Conservation (phyloP, 2,329 filamentous ascomycete genomes). For the Xylaria polymorpha region DNA sequence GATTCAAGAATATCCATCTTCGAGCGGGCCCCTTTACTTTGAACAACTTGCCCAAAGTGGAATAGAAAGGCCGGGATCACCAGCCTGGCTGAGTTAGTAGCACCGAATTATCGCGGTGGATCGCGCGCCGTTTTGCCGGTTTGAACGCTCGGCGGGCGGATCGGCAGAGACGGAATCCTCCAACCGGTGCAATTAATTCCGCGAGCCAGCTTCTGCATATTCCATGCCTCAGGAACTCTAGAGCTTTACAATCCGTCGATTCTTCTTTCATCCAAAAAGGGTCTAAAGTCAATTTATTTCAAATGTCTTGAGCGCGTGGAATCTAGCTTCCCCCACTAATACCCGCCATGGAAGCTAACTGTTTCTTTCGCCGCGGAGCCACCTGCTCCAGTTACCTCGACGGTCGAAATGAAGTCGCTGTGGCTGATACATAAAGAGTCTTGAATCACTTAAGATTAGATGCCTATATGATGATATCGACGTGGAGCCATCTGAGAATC, state of each 20-base stretch:
- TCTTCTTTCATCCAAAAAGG: neutral
- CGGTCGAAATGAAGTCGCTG: neutral
- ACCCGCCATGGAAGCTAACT: neutral
- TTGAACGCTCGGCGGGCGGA: slow-evolving; percentile 15
- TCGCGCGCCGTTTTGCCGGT: slow-evolving; percentile 16
- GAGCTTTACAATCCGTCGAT: neutral
- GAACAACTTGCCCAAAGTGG: neutral
- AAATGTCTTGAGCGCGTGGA: neutral
- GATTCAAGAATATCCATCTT: neutral
- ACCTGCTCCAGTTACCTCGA: neutral
- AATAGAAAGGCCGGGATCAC: neutral
- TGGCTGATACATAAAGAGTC: neutral
- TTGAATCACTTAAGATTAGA: neutral
- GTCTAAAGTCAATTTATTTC: neutral
- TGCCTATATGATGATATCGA: neutral
- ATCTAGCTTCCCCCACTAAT: neutral
- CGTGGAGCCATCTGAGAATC: neutral
- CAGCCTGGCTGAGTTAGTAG: neutral
- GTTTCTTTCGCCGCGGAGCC: neutral
- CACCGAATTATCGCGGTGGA: slow-evolving; percentile 5
- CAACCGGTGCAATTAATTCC: neutral
- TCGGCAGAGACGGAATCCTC: neutral
- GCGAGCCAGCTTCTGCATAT: neutral
- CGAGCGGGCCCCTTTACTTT: neutral
- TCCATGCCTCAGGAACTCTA: neutral